Percentiles rank a stretch among this genome's conserved stretches.
Evolutionary conservation across 2,329 filamentous ascomycete genomes (phyloP).

Genomic region (Mollisiaceae sp.): DNA sequence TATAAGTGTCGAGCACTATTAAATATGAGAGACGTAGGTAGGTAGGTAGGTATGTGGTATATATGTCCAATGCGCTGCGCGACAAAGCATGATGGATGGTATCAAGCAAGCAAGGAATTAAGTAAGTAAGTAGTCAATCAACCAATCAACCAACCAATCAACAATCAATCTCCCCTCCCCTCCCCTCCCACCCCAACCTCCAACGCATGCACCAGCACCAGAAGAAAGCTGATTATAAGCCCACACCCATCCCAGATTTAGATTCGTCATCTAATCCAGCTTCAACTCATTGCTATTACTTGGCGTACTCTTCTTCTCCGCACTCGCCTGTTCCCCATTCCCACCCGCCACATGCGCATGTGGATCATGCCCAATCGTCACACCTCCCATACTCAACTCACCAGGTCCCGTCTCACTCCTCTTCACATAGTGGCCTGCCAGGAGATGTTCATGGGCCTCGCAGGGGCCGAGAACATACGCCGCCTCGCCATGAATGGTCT

Average conservation of each 20-base stretch:
- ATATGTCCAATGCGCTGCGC: not conserved
- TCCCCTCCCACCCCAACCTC: not conserved
- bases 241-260: not conserved
- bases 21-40: not conserved
- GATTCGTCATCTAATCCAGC: not conserved
- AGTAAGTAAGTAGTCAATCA: too few relatives aligned
- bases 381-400: slow-evolving; percentile 28
- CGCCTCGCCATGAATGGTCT: slow-evolving; percentile 46
- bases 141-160: too few relatives aligned
- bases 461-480: slow-evolving; percentile 30
- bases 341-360: not conserved
- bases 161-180: too few relatives aligned
- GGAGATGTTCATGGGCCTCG: slow-evolving; percentile 30
- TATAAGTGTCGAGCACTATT: too few relatives aligned
- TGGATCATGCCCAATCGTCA: slow-evolving; percentile 28
- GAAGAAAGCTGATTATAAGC: not conserved
- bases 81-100: not conserved
- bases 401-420: slow-evolving; percentile 20
- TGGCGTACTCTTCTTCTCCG: slow-evolving; percentile 18
- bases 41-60: not conserved
- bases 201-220: not conserved
- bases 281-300: not conserved
- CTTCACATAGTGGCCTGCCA: slow-evolving; percentile 28
- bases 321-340: too few relatives aligned
- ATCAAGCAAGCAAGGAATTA: not conserved